Conservation (phyloP, 768 basidiomycete genomes). For the Termitomyces sp. region DNA sequence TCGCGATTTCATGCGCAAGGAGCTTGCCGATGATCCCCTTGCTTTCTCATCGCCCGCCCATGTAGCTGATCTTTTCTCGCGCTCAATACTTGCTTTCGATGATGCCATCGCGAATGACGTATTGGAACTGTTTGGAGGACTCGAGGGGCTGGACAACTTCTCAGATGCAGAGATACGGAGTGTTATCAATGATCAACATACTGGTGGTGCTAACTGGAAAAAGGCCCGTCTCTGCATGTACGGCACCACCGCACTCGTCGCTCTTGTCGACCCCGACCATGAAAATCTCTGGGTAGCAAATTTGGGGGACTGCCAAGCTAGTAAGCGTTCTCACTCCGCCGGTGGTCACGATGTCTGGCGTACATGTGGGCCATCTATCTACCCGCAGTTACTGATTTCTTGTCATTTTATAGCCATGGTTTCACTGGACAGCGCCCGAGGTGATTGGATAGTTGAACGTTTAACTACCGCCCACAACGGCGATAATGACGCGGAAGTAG, state of each 20-base stretch:
- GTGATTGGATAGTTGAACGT: constrained; percentile 55
- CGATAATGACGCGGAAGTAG: constrained; percentile 59
- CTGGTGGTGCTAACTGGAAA: constrained; percentile 54
- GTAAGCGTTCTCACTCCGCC: constrained; percentile 33
- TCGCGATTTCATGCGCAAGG: constrained; percentile 48
- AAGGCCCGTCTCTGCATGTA: constrained; percentile 73
- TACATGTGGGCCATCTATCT: constrained; percentile 2
- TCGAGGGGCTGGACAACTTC: constrained; percentile 44
- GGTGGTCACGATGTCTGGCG: not conserved
- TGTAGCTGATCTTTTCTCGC: constrained; percentile 52
- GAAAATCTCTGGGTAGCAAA: constrained; percentile 76
- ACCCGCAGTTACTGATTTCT: constrained; percentile 2
- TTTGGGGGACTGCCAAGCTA: constrained; percentile 75
- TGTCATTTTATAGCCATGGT: constrained; percentile 39
- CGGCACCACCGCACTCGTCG: constrained; percentile 71
- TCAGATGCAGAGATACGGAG: constrained; percentile 51
- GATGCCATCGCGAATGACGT: constrained; percentile 65
- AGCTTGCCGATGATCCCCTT: constrained; percentile 31
- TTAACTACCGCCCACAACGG: constrained; percentile 71
- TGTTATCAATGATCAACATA: constrained; percentile 60
- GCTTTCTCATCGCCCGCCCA: constrained; percentile 38
- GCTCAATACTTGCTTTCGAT: constrained; percentile 58
- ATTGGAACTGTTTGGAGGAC: constrained; percentile 54
- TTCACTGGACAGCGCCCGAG: constrained; percentile 35
- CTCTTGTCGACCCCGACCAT: constrained; percentile 65